Evolutionary conservation across 805 yeast genomes (phyloP).

Genomic region (Hanseniaspora pseudoguilliermondii): DNA sequence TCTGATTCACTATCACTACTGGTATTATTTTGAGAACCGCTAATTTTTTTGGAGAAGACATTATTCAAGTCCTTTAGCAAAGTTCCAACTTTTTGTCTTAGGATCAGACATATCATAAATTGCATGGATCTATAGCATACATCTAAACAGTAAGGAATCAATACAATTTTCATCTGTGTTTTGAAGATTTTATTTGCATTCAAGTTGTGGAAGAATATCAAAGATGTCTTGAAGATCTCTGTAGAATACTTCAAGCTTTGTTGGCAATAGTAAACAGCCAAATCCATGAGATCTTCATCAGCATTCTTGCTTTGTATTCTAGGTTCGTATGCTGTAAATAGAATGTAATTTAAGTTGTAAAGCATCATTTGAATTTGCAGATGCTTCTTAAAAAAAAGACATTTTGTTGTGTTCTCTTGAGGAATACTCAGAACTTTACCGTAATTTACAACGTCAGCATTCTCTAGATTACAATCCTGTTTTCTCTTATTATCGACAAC

Average conservation of each 20-base stretch:
- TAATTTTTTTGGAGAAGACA: constrained; percentile 14
- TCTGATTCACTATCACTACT: constrained; percentile 24
- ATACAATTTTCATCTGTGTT: constrained; percentile 31
- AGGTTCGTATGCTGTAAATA: constrained; percentile 35
- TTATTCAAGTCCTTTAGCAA: constrained; percentile 26
- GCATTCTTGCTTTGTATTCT: constrained; percentile 23
- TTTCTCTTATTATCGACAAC: constrained; percentile 11
- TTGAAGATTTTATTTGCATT: constrained; percentile 24
- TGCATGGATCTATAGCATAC: constrained; percentile 46
- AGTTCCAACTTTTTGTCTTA: constrained; percentile 38
- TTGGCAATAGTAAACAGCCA: constrained; percentile 33
- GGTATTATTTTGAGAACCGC: constrained; percentile 15
- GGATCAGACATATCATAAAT: constrained; percentile 42
- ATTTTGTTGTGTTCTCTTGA: constrained; percentile 31
- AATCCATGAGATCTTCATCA: constrained; percentile 25
- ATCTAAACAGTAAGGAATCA: constrained; percentile 39
- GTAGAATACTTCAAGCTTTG: constrained; percentile 32
- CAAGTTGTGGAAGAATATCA: constrained; percentile 31
- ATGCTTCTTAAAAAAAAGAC: constrained; percentile 30
- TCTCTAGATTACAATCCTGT: not conserved
- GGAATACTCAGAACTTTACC: constrained; percentile 30
- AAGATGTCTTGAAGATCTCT: constrained; percentile 33
- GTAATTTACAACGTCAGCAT: not conserved
- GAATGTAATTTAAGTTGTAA: constrained; percentile 39
- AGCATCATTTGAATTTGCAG: constrained; percentile 36